Conservation (phyloP, 768 basidiomycete genomes). For the Lentinula sp. region DNA sequence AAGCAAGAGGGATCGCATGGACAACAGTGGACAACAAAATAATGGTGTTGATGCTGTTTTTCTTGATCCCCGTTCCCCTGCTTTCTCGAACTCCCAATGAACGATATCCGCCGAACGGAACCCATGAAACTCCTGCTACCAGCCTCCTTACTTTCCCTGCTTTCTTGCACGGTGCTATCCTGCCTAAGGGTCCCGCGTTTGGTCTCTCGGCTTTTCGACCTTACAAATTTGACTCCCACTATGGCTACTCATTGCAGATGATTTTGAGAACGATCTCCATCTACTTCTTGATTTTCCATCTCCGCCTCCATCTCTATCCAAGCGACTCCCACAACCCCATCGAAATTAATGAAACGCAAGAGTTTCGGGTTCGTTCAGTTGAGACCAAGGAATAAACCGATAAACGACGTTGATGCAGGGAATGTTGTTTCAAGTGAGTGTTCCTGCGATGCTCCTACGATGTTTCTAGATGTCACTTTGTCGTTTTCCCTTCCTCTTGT, state of each 20-base stretch:
- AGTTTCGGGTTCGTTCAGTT: slow-evolving; percentile 40
- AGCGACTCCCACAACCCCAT: not conserved
- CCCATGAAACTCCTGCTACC: slow-evolving; percentile 50
- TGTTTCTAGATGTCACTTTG: no score
- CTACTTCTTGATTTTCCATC: slow-evolving; percentile 4
- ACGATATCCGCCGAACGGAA: slow-evolving; percentile 56
- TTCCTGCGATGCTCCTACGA: no score
- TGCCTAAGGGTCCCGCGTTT: slow-evolving; percentile 8
- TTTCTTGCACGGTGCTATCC: no score
- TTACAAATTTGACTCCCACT: not conserved
- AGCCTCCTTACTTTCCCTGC: slow-evolving; percentile 15
- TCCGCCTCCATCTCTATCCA: slow-evolving; percentile 3
- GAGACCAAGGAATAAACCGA: slow-evolving; percentile 18
- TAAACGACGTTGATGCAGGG: slow-evolving; percentile 8
- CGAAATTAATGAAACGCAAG: slow-evolving; percentile 37
- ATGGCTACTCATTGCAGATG: not conserved
- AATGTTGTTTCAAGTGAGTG: no score
- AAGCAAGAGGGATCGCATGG: no score
- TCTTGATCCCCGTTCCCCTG: not conserved
- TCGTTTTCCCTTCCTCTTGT: not conserved
- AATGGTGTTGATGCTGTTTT: slow-evolving; percentile 22
- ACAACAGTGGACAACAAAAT: no score
- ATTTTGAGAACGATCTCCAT: slow-evolving; percentile 11
- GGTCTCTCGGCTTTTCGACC: slow-evolving; percentile 5
- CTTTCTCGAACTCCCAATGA: slow-evolving; percentile 31